phyloP scores from a whole-genome alignment of 306 rosid genomes.

The Oxytropis ochrocephala region DNA sequence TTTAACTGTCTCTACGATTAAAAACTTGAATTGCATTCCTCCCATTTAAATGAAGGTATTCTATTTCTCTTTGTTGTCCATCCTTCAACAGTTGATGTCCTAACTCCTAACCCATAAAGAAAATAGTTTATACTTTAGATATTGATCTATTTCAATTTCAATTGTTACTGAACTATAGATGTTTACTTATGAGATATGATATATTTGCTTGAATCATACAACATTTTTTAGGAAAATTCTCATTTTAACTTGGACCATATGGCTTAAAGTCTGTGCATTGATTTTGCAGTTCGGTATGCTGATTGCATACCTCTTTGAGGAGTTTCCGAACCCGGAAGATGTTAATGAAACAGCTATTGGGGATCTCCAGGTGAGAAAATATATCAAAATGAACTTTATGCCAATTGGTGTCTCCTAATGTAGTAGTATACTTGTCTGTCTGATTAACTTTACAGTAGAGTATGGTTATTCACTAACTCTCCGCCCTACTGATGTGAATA shows the following conservation, averaged over 20 bases:
- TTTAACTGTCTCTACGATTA: background rate
- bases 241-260: conserved; percentile 7
- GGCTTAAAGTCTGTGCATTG: conserved; percentile 11
- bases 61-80: background rate
- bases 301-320: conserved; percentile 77
- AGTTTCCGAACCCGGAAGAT: conserved; percentile 60
- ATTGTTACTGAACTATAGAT: background rate
- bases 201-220: background rate
- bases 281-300: conserved; percentile 89
- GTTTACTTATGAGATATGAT: background rate
- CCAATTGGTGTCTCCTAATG: background rate
- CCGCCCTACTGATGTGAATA: too few species aligned
- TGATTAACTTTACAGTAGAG: too few species aligned
- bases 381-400: background rate
- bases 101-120: background rate
- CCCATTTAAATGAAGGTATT: background rate
- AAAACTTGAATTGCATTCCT: background rate
- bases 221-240: background rate
- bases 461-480: too few species aligned
- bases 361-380: conserved; percentile 72
- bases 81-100: background rate
- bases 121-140: background rate
- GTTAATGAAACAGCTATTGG: conserved; percentile 68
- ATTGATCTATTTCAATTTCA: background rate
- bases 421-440: background rate